These are phyloP conservation scores for Trypanosoma vivax DNA, from an alignment of 208 protist genomes.

Conservation along the genomic window DNA sequence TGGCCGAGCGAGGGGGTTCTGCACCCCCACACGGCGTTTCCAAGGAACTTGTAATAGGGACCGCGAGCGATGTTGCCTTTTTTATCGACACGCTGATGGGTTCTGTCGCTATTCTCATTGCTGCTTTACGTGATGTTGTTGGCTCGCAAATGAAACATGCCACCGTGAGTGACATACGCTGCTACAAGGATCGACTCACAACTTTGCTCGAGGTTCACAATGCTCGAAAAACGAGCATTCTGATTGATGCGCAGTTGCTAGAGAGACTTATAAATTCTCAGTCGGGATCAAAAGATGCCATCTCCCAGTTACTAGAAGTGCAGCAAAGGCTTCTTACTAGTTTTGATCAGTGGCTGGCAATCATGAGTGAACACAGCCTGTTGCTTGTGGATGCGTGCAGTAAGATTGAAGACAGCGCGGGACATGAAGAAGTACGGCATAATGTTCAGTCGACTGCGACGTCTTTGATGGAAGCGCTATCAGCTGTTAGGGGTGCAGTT, in stretches of 20 bases:
- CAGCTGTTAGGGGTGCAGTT: conserved; percentile 24
- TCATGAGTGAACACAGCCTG: conserved; percentile 44
- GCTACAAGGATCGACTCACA: conserved; percentile 41
- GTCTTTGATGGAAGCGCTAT: not conserved
- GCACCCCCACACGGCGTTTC: conserved; percentile 8
- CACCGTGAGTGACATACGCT: conserved; percentile 45
- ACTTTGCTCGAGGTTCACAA: conserved; percentile 46
- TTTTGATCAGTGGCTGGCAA: conserved; percentile 38
- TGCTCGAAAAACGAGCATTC: conserved; percentile 26
- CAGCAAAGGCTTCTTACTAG: conserved; percentile 30
- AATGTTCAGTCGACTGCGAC: conserved; percentile 1
- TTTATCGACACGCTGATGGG: conserved; percentile 45
- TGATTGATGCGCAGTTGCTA: conserved; percentile 29
- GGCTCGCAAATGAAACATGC: conserved; percentile 22
- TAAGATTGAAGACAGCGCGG: conserved; percentile 1
- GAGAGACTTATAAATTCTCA: conserved; percentile 15
- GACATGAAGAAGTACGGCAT: not conserved
- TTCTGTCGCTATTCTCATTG: conserved; percentile 44
- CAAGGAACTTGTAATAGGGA: conserved; percentile 10
- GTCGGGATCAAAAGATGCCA: not conserved
- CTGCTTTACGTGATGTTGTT: conserved; percentile 49
- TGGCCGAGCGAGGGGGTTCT: not conserved
- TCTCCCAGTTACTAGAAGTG: conserved; percentile 11
- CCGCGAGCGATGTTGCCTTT: conserved; percentile 12
- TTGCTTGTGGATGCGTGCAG: conserved; percentile 57